Evolutionary conservation across 805 yeast genomes (phyloP).

Genomic region (Metschnikowia gelsemii): DNA sequence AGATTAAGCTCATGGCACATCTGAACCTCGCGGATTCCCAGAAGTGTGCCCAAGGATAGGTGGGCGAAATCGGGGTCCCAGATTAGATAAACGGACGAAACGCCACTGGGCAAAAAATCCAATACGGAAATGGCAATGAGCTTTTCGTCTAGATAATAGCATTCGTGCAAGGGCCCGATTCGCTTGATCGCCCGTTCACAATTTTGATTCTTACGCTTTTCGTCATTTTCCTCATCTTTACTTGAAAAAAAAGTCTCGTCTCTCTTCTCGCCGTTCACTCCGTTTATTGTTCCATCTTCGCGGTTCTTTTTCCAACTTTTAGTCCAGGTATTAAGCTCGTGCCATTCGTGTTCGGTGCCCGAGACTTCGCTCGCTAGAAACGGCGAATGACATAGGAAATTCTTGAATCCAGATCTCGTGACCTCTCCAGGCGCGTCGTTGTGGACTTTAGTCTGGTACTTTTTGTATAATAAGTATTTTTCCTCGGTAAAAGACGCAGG

Average conservation of each 20-base stretch:
- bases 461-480: constrained; percentile 60
- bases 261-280: constrained; percentile 18
- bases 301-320: constrained; percentile 18
- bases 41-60: constrained; percentile 71
- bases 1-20: constrained; percentile 46
- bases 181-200: constrained; percentile 16
- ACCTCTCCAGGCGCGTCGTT: constrained; percentile 53
- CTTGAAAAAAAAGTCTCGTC: too few relatives aligned
- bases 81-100: constrained; percentile 83
- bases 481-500: constrained; percentile 52
- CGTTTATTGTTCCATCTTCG: constrained; percentile 32
- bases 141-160: constrained; percentile 62
- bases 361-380: constrained; percentile 36
- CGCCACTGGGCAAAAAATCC: constrained; percentile 71
- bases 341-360: constrained; percentile 39
- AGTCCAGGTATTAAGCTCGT: constrained; percentile 41
- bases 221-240: too few relatives aligned
- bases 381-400: constrained; percentile 72
- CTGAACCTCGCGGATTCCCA: constrained; percentile 69
- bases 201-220: too few relatives aligned
- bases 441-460: constrained; percentile 73
- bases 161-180: constrained; percentile 73
- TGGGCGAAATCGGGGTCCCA: constrained; percentile 81
- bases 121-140: constrained; percentile 74
- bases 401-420: constrained; percentile 47